Evolutionary conservation across 495 filamentous ascomycete species (phyloP).

Genomic region (Lineolata rhizophorae): DNA sequence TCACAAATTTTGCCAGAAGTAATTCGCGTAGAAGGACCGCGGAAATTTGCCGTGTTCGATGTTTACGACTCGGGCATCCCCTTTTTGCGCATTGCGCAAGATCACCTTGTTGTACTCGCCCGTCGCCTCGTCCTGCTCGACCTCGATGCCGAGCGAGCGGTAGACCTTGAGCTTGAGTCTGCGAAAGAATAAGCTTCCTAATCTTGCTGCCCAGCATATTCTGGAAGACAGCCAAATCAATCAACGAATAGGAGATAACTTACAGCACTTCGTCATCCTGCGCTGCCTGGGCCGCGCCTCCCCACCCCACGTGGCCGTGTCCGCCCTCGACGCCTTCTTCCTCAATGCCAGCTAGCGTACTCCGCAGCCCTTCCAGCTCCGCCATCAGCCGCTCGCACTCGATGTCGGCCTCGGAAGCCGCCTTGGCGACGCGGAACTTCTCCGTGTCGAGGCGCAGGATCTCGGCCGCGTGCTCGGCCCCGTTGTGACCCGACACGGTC

Average conservation of each 20-base stretch:
- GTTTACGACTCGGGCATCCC: constrained; percentile 87
- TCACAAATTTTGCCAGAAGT: constrained; percentile 80
- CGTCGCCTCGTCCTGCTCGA: constrained; percentile 51
- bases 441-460: constrained; percentile 75
- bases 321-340: constrained; percentile 50
- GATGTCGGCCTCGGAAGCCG: constrained; percentile 69
- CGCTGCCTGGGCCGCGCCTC: constrained; percentile 32
- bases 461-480: constrained; percentile 52
- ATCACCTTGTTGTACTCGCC: constrained; percentile 73
- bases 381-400: constrained; percentile 71
- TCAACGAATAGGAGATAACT: constrained; percentile 5
- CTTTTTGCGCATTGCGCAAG: constrained; percentile 66
- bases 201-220: constrained; percentile 35
- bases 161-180: constrained; percentile 79
- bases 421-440: constrained; percentile 86
- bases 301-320: too few species aligned
- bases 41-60: constrained; percentile 86
- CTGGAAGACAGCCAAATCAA: constrained; percentile 32
- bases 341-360: constrained; percentile 60
- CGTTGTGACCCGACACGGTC: constrained; percentile 44
- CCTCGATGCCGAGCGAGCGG: constrained; percentile 72
- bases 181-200: constrained; percentile 8
- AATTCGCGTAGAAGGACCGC: constrained; percentile 80
- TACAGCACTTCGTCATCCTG: constrained; percentile 27
- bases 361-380: constrained; percentile 57